Percentiles rank a stretch among this genome's conserved stretches.
phyloP scores from a whole-genome alignment of 495 filamentous ascomycete species.

The Podospora sp. region DNA sequence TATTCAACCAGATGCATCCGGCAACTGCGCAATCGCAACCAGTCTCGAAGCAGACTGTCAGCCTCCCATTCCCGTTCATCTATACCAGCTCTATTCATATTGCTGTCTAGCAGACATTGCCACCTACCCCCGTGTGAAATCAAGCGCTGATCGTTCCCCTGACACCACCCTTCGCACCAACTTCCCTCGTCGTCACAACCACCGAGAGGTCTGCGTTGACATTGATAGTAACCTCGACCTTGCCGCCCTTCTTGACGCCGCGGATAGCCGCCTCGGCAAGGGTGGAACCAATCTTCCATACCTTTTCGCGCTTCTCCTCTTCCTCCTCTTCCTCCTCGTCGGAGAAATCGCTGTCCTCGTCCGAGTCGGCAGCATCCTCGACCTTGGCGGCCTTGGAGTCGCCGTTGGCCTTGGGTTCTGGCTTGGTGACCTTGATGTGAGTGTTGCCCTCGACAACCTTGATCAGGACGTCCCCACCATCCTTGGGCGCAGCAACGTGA shows the following conservation, averaged over 20 bases:
- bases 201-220: conserved; percentile 76
- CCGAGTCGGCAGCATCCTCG: conserved; percentile 52
- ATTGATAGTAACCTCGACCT: conserved; percentile 91
- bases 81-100: conserved; percentile 5
- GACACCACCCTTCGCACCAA: conserved; percentile 83
- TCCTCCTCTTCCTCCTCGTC: conserved; percentile 79
- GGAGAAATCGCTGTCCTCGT: conserved; percentile 60
- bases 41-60: background rate
- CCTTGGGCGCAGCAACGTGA: conserved; percentile 69
- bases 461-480: conserved; percentile 83
- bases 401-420: conserved; percentile 72
- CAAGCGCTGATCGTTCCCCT: conserved; percentile 62
- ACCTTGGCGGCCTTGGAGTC: conserved; percentile 42
- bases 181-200: conserved; percentile 78
- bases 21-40: background rate
- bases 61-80: background rate
- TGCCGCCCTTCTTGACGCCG: conserved; percentile 81
- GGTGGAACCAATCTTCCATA: conserved; percentile 85
- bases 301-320: conserved; percentile 82
- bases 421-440: conserved; percentile 87
- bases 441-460: conserved; percentile 82
- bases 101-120: background rate
- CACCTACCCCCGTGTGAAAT: background rate
- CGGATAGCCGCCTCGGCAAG: conserved; percentile 85
- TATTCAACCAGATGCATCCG: background rate